Percentiles rank a stretch among this genome's conserved stretches.
Evolutionary conservation across 257 asterid genomes (phyloP).

Genomic region (Jasminum sambac): DNA sequence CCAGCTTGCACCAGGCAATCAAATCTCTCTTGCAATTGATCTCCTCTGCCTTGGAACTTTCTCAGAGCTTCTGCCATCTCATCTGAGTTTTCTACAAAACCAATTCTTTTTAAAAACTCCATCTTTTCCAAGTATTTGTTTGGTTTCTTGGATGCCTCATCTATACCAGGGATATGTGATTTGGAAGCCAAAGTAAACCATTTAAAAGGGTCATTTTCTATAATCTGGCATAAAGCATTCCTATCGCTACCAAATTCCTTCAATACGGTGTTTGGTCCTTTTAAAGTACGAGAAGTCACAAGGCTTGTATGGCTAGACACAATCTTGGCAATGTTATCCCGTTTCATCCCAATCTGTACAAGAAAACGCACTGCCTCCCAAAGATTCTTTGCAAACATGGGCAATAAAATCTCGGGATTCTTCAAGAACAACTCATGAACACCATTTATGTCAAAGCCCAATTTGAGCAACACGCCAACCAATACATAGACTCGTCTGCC

Average conservation of each 20-base stretch:
- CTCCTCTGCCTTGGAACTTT: slow-evolving; percentile 86
- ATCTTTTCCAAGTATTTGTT: slow-evolving; percentile 52
- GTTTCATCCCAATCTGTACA: slow-evolving; percentile 56
- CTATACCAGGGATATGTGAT: slow-evolving; percentile 30
- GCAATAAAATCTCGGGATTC: slow-evolving; percentile 56
- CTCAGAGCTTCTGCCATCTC: slow-evolving; percentile 81
- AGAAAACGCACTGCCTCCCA: slow-evolving; percentile 68
- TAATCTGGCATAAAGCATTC: slow-evolving; percentile 44
- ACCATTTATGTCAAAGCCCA: slow-evolving; percentile 58
- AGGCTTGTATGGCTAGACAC: slow-evolving; percentile 47
- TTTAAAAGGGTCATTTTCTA: slow-evolving; percentile 50
- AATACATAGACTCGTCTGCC: slow-evolving; percentile 65
- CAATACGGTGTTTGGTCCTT: slow-evolving; percentile 64
- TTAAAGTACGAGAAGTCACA: slow-evolving; percentile 54
- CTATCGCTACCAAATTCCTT: slow-evolving; percentile 52
- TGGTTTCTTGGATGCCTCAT: slow-evolving; percentile 51
- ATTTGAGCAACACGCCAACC: slow-evolving; percentile 64
- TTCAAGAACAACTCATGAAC: slow-evolving; percentile 43
- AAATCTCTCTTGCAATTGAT: slow-evolving; percentile 88
- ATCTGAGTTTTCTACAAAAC: slow-evolving; percentile 78
- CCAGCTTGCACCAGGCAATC: slow-evolving; percentile 79
- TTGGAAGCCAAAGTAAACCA: slow-evolving; percentile 63
- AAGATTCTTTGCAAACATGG: slow-evolving; percentile 54
- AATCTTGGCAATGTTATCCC: slow-evolving; percentile 46
- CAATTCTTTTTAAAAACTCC: slow-evolving; percentile 60